A percentile compares a stretch with the other conserved stretches of the same genome.
Evolutionary conservation across 139 green algal species (phyloP).

Genomic region (Tetraselmis striata): DNA sequence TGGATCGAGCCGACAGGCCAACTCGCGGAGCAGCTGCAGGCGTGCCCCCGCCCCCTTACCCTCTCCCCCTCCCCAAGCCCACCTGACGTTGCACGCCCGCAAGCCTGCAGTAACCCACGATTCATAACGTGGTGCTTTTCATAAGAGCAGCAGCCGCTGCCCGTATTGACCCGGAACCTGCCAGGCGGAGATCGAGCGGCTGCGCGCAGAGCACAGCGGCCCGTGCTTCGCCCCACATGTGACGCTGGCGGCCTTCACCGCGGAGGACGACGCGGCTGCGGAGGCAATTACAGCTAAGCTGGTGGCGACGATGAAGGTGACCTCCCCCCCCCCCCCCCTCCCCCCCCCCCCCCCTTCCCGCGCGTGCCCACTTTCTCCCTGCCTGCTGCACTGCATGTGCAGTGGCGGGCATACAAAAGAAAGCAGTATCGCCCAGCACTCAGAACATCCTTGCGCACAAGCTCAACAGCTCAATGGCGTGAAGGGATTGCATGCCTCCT

Average conservation of each 20-base stretch:
- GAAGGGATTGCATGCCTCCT: conserved; percentile 19
- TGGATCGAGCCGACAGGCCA: conserved; percentile 7
- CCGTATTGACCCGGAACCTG: not conserved
- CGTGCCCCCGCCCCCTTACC: not conserved
- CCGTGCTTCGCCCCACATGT: conserved; percentile 30
- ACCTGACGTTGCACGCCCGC: not conserved
- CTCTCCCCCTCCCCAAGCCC: not conserved
- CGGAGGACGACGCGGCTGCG: not conserved
- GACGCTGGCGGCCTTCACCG: conserved; percentile 17
- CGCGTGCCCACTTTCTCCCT: too few relatives aligned
- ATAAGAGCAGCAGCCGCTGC: not conserved
- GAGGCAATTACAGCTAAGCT: not conserved
- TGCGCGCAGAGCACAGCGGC: conserved; percentile 6
- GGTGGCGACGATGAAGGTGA: not conserved
- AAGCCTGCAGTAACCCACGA: not conserved
- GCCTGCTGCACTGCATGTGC: conserved; percentile 1
- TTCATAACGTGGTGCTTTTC: too few relatives aligned
- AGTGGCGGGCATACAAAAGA: not conserved
- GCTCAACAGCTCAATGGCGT: conserved; percentile 13
- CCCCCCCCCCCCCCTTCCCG: too few relatives aligned
- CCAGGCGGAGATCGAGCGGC: conserved; percentile 13
- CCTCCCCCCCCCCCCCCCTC: too few relatives aligned
- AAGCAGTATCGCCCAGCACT: not conserved
- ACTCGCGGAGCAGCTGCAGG: conserved; percentile 5
- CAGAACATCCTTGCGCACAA: not conserved